Percentiles rank a stretch among this genome's conserved stretches.
Evolutionary conservation across 2,329 filamentous ascomycete genomes (phyloP).

Genomic region (Xylaria sp.): DNA sequence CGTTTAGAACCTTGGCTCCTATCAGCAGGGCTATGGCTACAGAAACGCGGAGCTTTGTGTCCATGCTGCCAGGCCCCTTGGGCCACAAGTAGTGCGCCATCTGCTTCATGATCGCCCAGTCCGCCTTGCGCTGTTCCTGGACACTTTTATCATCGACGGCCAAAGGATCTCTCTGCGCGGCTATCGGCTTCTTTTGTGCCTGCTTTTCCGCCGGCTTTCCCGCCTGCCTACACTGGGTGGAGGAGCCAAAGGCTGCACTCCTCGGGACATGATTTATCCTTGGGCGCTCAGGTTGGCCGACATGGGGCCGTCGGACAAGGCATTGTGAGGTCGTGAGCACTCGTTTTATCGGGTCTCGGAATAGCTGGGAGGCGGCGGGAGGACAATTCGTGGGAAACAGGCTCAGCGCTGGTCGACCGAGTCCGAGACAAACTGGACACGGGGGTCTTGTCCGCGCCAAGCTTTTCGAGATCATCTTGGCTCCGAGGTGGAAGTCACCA

Average conservation of each 20-base stretch:
- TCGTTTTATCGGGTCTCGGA: constrained; percentile 30
- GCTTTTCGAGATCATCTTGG: constrained; percentile 45
- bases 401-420: constrained; percentile 34
- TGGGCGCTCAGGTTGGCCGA: constrained; percentile 14
- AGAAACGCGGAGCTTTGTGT: constrained; percentile 85
- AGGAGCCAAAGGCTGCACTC: constrained; percentile 39
- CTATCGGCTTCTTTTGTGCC: constrained; percentile 34
- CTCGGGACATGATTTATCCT: constrained; percentile 27
- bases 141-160: constrained; percentile 74
- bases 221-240: constrained; percentile 33
- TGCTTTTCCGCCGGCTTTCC: constrained; percentile 33
- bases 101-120: constrained; percentile 98
- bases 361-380: constrained; percentile 4
- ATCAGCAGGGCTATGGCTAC: constrained; percentile 85
- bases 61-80: constrained; percentile 77
- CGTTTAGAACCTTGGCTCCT: constrained; percentile 93
- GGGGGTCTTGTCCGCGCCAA: constrained; percentile 41
- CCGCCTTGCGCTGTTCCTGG: constrained; percentile 92
- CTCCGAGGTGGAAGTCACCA: constrained; percentile 32
- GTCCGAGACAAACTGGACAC: constrained; percentile 40
- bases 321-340: constrained; percentile 44
- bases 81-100: constrained; percentile 98
- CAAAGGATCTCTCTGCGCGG: constrained; percentile 62
- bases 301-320: constrained; percentile 34
- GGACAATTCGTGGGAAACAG: constrained; percentile 17